Conservation (phyloP, 2,329 filamentous ascomycete species). For the Epichloe amarillans region DNA sequence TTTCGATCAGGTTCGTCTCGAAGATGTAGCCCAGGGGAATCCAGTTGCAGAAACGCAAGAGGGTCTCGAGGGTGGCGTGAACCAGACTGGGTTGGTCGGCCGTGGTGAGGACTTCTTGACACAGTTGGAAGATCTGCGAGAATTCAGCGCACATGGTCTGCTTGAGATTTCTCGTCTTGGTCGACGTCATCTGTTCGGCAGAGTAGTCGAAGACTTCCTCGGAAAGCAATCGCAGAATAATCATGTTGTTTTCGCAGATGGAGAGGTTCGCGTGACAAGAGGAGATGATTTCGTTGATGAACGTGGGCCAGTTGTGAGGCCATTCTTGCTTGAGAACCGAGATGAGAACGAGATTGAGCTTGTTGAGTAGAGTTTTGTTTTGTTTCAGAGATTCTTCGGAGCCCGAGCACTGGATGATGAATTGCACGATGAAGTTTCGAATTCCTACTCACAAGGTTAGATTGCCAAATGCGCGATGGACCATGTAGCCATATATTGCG, state of each 20-base stretch:
- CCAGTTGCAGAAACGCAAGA: slow-evolving; percentile 97
- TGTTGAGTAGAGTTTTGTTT: slow-evolving; percentile 87
- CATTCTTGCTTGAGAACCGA: slow-evolving; percentile 98
- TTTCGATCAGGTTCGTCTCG: slow-evolving; percentile 92
- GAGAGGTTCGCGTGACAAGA: slow-evolving; percentile 91
- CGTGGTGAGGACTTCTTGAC: slow-evolving; percentile 85
- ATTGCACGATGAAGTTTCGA: slow-evolving; percentile 97
- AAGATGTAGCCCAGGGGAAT: slow-evolving; percentile 98
- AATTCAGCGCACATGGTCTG: slow-evolving; percentile 98
- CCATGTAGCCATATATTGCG: neutral
- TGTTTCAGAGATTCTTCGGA: slow-evolving; percentile 76
- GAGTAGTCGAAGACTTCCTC: slow-evolving; percentile 99
- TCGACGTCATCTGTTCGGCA: slow-evolving; percentile 97
- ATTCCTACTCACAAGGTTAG: slow-evolving; percentile 49
- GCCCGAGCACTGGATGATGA: slow-evolving; percentile 87
- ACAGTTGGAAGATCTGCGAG: slow-evolving; percentile 94
- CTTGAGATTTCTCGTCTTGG: slow-evolving; percentile 92
- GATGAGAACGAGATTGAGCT: slow-evolving; percentile 93
- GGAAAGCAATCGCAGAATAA: slow-evolving; percentile 83
- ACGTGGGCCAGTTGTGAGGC: slow-evolving; percentile 99
- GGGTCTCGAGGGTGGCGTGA: slow-evolving; percentile 91
- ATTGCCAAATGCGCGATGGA: neutral
- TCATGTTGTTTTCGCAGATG: slow-evolving; percentile 99
- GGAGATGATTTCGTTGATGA: slow-evolving; percentile 98
- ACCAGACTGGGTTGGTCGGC: slow-evolving; percentile 80